A percentile compares a stretch with the other conserved stretches of the same genome.
Evolutionary conservation across 2,329 filamentous ascomycete species (phyloP).

Genomic region (Colletotrichum trifolii): DNA sequence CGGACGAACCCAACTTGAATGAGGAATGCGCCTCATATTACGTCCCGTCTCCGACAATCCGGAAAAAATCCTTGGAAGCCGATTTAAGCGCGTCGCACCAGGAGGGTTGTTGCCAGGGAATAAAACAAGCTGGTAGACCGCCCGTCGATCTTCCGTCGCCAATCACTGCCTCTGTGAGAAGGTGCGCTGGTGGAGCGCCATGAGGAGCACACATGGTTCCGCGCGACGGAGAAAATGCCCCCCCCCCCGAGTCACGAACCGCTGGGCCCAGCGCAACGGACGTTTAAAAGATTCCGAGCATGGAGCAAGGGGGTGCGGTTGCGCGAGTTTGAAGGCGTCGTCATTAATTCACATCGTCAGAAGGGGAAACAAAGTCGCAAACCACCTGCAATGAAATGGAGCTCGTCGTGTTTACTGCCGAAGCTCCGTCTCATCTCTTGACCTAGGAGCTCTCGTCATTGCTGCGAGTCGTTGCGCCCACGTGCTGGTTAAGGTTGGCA

Average conservation of each 20-base stretch:
- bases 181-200: not conserved
- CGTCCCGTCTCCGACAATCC: too few relatives aligned
- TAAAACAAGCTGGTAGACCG: not conserved
- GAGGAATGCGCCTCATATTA: too few relatives aligned
- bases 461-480: conserved; percentile 13
- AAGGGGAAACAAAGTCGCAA: too few relatives aligned
- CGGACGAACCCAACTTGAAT: too few relatives aligned
- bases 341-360: too few relatives aligned
- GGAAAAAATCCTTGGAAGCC: not conserved
- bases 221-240: too few relatives aligned
- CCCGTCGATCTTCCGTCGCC: conserved; percentile 4
- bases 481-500: conserved; percentile 23
- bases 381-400: not conserved
- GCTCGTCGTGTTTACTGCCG: not conserved
- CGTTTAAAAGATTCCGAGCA: too few relatives aligned
- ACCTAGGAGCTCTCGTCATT: conserved; percentile 18
- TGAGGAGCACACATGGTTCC: not conserved
- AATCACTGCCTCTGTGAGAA: not conserved
- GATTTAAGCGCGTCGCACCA: not conserved
- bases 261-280: too few relatives aligned
- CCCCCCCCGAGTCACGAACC: too few relatives aligned
- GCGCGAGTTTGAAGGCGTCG: too few relatives aligned
- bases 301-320: too few relatives aligned
- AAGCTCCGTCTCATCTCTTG: not conserved
- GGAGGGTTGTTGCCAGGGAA: not conserved